Evolutionary conservation across 2,329 filamentous ascomycete genomes (phyloP), one percentile per base, ranked within the genome.

Genomic region (Graphilbum fragrans): DNA sequence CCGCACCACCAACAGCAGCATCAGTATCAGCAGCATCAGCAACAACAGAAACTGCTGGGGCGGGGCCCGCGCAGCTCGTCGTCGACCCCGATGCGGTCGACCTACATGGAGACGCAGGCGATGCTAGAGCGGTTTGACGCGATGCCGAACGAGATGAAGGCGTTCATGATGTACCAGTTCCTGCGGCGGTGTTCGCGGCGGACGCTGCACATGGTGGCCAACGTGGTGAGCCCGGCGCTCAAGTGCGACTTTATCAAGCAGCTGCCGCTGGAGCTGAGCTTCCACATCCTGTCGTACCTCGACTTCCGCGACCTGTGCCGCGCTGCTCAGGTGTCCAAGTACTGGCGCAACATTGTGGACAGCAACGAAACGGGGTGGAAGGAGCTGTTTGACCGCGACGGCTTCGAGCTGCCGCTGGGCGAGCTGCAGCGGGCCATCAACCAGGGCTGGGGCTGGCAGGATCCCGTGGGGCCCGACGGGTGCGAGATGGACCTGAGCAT

Each of bases 401-500:
- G 86, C 0, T 95, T 85, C 58, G 66, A 66, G 22, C 66, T 98
- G 2, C 80, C 86, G 0, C 69, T 80, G 1, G 86, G 85, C 17
- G 92, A 98, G 59, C 69, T 98, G 20, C 79, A 86, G 49, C 80
- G 81, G 51, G 88, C 92, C 23, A 87, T 96, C 42, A 67, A 70
- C 34, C 86, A 96, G 64, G 92, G 92, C 14, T 98, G 92, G 92
- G 92, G 88, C 14, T 98, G 92, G 87, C 92, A 98, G 57, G 86
- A 90, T 55, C 86, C 88, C 1, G 74, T 77, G 42, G 83, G 82
- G 0, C 60, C 70, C 4, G 74, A 84, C 41, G 86, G 83, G 20
- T 86, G 73, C 42, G 92, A 98, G 59, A 72, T 76, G 44, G 88
- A 98, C 55, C 61, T 95, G 38, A 86, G 84, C 58, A 60, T 69